Evolutionary conservation across 1,139 yeast species (phyloP), one percentile per base, ranked within the genome.

Genomic region (Taphrina deformans): DNA sequence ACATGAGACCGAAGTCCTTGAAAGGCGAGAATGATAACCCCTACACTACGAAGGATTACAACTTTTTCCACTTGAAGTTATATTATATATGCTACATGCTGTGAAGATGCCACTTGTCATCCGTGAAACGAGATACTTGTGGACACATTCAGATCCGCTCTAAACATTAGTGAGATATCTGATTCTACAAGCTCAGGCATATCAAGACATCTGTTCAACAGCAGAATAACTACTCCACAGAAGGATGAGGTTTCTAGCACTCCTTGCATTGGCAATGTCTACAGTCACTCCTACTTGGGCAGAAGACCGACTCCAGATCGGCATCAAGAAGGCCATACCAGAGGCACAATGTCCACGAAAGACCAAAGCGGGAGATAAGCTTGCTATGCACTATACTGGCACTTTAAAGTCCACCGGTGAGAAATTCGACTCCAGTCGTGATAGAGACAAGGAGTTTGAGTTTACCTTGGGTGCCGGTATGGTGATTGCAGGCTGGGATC

Each of bases 401-500:
- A 93, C 93, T 81, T 86, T 93, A 77, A 50, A 55, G 23, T 87
- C 88, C 81, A 90, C 90, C 80, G 99, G 98, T 72, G 89, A 88
- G 77, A 93, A 89, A 58, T 93, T 93, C 73, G 99, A 93, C 83
- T 91, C 93, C 79, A 93, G 93, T 85, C 48, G 44, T 12, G 91
- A 97, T 72, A 83, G 88, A 71, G 98, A 99, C 73, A 92, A 90
- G 82, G 99, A 99, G 74, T 93, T 95, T 77, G 79, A 80, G 70
- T 95, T 93, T 79, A 85, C 84, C 70, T 84, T 93, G 72, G 99
- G 99, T 73, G 89, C 88, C 78, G 99, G 99, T 75, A 98, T 93
- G 79, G 97, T 96, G 74, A 95, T 95, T 81, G 89, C 89, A 79
- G 99, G 98, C 70, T 93, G 96, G 88, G 99, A 93, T 77, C 83